phyloP scores from a whole-genome alignment of 2,329 filamentous ascomycete genomes.

The Clarireedia sp. region DNA sequence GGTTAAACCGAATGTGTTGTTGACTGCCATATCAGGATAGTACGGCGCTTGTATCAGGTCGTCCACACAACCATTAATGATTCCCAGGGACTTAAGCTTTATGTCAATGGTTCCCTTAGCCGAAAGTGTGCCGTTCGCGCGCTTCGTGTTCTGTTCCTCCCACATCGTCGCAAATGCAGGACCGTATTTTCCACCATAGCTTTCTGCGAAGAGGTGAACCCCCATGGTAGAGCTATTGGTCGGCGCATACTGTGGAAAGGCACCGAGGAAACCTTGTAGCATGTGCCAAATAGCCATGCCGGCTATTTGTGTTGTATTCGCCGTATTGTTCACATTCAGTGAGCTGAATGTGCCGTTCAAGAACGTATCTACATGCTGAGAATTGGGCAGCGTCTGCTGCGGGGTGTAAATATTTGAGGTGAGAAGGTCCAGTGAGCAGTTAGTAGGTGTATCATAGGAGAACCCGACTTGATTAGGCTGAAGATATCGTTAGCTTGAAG shows the following conservation, averaged over 20 bases:
- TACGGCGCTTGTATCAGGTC: conserved; percentile 50
- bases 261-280: conserved; percentile 49
- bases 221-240: conserved; percentile 45
- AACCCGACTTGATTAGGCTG: conserved; percentile 64
- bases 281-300: conserved; percentile 52
- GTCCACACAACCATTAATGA: conserved; percentile 66
- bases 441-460: conserved; percentile 56
- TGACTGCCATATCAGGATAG: conserved; percentile 49
- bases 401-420: conserved; percentile 35
- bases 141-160: conserved; percentile 53
- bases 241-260: conserved; percentile 48
- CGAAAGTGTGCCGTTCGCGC: conserved; percentile 41
- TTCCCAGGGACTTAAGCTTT: conserved; percentile 54
- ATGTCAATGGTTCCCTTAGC: conserved; percentile 48
- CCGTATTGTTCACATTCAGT: conserved; percentile 35
- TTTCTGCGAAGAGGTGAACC: conserved; percentile 61
- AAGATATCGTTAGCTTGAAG: conserved; percentile 25
- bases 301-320: conserved; percentile 44
- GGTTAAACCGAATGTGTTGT: conserved; percentile 59
- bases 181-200: conserved; percentile 64
- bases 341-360: conserved; percentile 61
- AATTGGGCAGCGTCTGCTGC: conserved; percentile 28
- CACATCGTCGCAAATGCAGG: conserved; percentile 52
- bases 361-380: conserved; percentile 30
- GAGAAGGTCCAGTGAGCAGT: conserved; percentile 48